Conservation (phyloP, 148 eudicot genomes). For the Heliamphora exappendiculata region DNA sequence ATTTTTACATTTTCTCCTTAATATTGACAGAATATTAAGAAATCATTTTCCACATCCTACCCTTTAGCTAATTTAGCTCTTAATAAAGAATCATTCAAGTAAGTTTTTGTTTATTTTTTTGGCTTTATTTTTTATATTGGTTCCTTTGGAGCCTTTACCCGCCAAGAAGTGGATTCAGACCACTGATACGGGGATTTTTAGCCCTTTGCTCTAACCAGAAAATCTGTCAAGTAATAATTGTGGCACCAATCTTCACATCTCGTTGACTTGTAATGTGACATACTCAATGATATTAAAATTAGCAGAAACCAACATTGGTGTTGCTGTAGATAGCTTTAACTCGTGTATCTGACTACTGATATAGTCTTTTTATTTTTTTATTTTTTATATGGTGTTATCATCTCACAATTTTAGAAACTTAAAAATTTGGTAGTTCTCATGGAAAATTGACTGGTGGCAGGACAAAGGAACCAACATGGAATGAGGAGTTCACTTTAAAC, state of each 20-base stretch:
- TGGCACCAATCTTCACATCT: background rate
- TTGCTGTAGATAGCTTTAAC: background rate
- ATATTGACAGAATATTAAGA: no score
- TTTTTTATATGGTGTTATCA: background rate
- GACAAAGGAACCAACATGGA: conserved; percentile 91
- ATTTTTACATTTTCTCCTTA: no score
- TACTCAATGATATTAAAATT: background rate
- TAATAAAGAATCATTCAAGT: no score
- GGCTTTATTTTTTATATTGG: no score
- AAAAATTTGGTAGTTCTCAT: background rate
- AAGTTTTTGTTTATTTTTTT: no score
- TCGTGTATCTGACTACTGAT: background rate
- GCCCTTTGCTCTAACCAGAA: background rate
- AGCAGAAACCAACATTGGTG: background rate
- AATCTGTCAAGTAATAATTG: background rate
- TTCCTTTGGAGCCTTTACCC: no score
- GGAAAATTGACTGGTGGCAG: conserved; percentile 31
- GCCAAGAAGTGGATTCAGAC: no score
- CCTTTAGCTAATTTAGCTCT: no score
- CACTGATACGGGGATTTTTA: no score
- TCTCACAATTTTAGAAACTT: background rate
- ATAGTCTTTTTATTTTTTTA: no score
- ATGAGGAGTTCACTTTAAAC: conserved; percentile 71
- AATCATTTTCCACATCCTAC: no score
- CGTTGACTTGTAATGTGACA: background rate